phyloP scores from a whole-genome alignment of 352 stramenopile genomes.

The Pythium rhizo-oryzae region DNA sequence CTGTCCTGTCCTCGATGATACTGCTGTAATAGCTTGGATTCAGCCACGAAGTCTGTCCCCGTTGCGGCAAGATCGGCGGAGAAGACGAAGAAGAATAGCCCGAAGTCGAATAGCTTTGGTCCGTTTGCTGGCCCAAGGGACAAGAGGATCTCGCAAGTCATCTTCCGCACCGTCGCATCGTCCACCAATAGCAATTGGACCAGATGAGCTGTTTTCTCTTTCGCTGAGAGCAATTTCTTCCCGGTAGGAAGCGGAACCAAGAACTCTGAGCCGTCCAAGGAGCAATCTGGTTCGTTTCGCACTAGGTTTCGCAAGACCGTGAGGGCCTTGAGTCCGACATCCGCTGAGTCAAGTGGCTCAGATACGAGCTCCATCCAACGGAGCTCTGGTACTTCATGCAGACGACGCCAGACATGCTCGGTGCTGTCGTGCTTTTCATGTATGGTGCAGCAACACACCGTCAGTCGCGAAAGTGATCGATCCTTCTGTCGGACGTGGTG shows the following conservation, averaged over 20 bases:
- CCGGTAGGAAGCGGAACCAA: slow-evolving; percentile 60
- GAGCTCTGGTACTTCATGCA: slow-evolving; percentile 71
- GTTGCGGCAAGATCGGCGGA: slow-evolving; percentile 28
- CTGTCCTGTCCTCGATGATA: slow-evolving; percentile 67
- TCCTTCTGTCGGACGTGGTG: slow-evolving; percentile 33
- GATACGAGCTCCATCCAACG: slow-evolving; percentile 82
- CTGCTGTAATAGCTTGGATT: slow-evolving; percentile 60
- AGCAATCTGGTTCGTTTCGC: slow-evolving; percentile 44
- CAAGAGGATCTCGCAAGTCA: slow-evolving; percentile 69
- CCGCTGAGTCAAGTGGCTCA: slow-evolving; percentile 50
- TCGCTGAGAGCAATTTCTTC: slow-evolving; percentile 57
- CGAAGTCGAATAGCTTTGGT: slow-evolving; percentile 58
- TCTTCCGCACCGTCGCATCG: slow-evolving; percentile 43
- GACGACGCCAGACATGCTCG: slow-evolving; percentile 58
- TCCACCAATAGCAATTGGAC: slow-evolving; percentile 73
- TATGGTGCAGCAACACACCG: slow-evolving; percentile 74
- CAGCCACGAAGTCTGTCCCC: slow-evolving; percentile 50
- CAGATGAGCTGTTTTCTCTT: slow-evolving; percentile 49
- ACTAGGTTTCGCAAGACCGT: slow-evolving; percentile 69
- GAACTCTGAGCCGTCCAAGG: slow-evolving; percentile 25
- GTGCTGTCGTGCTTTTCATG: slow-evolving; percentile 36
- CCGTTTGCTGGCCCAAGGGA: slow-evolving; percentile 49
- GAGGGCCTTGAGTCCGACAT: slow-evolving; percentile 50
- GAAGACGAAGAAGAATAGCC: slow-evolving; percentile 81
- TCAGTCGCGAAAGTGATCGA: slow-evolving; percentile 17